Evolutionary conservation across 345 rosid species (phyloP), one percentile per base, ranked within the genome.

Genomic region (Pistacia integerrima): DNA sequence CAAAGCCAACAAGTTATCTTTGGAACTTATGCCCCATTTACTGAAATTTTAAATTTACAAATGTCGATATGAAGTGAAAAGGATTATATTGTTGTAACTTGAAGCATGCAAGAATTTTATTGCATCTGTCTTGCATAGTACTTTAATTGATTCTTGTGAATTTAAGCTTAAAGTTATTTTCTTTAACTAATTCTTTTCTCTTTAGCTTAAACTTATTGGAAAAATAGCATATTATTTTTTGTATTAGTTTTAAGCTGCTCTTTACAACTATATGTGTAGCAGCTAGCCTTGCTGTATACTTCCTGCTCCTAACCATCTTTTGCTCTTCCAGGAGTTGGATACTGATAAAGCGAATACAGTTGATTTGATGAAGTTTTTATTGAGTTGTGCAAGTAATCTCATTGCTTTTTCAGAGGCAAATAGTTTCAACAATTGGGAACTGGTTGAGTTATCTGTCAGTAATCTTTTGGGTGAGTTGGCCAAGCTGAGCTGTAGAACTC

Each of bases 281-380:
- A 63, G 11, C n/a, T 11, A 63, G 18, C 52, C 18, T 48, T 63
- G 35, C 22, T 1, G 58, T 49, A 41, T 11, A 11, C 17, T 11
- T 56, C 60, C 11, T 60, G 58, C 58, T 48, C 17, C 49, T 63
- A n/a, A 63, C 52, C 11, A 18, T 64, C 8, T 66, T 62, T 77
- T 44, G 52, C 60, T 66, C 64, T 86, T 77, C 9, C 79, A 90
- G 98, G 82, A 78, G 57, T 30, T 46, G 22, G 81, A 73, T 81
- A 63, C 74, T 41, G 90, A 86, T 64, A 83, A 78, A 75, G 88
- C 90, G 33, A 85, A 75, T 69, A 87, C 86, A 25, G 77, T 90
- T 59, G 99, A 96, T 84, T 77, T 96, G 83, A 90, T 91, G 97
- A 93, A 79, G 84, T 84, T 83, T 85, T 78, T 96, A 66, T 78